Conservation (phyloP, 805 yeast species). For the Candida taoyuanica region DNA sequence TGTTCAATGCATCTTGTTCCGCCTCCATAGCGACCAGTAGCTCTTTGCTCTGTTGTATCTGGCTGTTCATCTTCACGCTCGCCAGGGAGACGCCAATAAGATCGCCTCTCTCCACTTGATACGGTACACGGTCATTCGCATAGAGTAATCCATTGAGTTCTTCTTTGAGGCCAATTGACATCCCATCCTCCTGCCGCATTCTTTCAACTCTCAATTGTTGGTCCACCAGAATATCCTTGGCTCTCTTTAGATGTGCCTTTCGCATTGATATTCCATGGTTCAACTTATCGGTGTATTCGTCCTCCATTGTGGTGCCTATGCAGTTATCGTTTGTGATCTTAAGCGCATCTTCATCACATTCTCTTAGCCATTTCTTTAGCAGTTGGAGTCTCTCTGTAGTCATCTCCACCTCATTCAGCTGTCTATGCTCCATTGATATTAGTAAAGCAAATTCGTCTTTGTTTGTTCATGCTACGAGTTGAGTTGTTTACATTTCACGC, state of each 20-base stretch:
- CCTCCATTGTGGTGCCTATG: constrained; percentile 1
- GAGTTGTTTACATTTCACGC: neutral
- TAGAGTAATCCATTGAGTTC: constrained; percentile 8
- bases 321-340: no score
- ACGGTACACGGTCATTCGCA: constrained; percentile 18
- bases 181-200: neutral
- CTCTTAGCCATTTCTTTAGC: constrained; percentile 1
- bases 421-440: neutral
- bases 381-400: neutral
- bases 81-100: constrained; percentile 22
- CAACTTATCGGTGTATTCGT: constrained; percentile 1
- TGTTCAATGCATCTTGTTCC: neutral
- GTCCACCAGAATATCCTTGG: constrained; percentile 9
- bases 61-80: constrained; percentile 12
- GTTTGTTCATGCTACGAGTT: neutral
- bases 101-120: constrained; percentile 23
- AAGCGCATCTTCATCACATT: neutral
- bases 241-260: constrained; percentile 7
- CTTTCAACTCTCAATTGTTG: constrained; percentile 1
- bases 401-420: constrained; percentile 2
- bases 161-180: neutral
- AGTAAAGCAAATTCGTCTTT: neutral
- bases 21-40: neutral
- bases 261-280: neutral
- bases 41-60: constrained; percentile 11